Evolutionary conservation across 768 basidiomycete genomes (phyloP).

Genomic region (Leucogyrophana mollusca): DNA sequence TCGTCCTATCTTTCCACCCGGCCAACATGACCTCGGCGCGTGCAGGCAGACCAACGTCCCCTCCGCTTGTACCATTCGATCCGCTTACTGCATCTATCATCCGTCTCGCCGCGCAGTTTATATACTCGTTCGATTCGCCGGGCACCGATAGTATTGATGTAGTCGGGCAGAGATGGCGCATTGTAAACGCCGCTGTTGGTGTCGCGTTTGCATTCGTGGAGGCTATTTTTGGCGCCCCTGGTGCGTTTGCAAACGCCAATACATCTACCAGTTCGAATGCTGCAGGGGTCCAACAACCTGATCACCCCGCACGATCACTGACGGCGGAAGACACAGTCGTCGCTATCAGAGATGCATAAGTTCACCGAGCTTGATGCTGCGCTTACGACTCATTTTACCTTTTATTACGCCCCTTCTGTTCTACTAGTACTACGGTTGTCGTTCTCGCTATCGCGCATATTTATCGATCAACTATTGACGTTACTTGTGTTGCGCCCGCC

Average conservation of each 20-base stretch:
- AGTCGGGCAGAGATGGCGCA: constrained; percentile 53
- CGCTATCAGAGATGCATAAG: neutral
- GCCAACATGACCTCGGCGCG: constrained; percentile 26
- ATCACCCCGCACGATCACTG: constrained; percentile 20
- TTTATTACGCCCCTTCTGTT: neutral
- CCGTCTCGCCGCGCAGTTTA: constrained; percentile 57
- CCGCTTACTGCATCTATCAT: constrained; percentile 64
- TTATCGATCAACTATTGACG: no score
- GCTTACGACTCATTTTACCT: neutral
- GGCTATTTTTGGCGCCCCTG: constrained; percentile 51
- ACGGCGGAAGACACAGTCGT: constrained; percentile 17
- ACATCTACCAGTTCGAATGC: constrained; percentile 4
- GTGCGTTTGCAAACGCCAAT: constrained; percentile 31
- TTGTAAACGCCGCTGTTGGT: constrained; percentile 52
- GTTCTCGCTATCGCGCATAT: no score
- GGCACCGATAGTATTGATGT: constrained; percentile 44
- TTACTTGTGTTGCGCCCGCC: no score
- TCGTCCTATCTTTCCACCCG: constrained; percentile 62
- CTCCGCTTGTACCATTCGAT: constrained; percentile 41
- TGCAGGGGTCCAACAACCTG: constrained; percentile 8
- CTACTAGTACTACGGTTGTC: neutral
- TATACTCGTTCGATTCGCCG: constrained; percentile 47
- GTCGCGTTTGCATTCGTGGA: constrained; percentile 71
- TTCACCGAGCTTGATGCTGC: constrained; percentile 1
- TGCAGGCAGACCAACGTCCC: neutral